Evolutionary conservation across 1,284 basidiomycete species (phyloP).

Genomic region (Trametes polyzona): DNA sequence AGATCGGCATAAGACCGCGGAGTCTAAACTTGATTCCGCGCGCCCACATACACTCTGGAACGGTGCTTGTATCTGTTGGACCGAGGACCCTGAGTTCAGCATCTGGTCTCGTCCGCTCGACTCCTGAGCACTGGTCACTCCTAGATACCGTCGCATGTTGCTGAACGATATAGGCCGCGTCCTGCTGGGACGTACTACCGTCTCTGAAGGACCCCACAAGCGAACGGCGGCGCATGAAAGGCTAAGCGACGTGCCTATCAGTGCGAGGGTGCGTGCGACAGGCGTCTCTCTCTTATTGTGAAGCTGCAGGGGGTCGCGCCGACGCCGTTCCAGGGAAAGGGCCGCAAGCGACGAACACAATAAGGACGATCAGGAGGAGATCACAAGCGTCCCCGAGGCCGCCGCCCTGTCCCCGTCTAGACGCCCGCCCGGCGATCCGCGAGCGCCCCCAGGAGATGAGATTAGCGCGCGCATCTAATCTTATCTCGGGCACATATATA

Average conservation of each 20-base stretch:
- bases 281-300: conserved; percentile 21
- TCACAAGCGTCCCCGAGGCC: conserved; percentile 6
- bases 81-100: neutral
- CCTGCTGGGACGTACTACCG: neutral
- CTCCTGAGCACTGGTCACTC: neutral
- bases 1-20: conserved; percentile 23
- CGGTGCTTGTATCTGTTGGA: neutral
- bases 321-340: conserved; percentile 10
- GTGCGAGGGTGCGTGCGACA: neutral
- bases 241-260: conserved; percentile 11
- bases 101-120: neutral
- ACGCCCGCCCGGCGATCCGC: neutral
- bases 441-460: neutral
- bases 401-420: neutral
- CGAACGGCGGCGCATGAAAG: conserved; percentile 2
- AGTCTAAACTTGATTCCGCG: conserved; percentile 18
- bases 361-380: conserved; percentile 7
- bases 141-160: neutral
- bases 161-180: neutral
- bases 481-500: conserved; percentile 15
- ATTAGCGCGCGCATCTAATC: conserved; percentile 16
- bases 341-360: conserved; percentile 17
- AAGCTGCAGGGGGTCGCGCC: conserved; percentile 7
- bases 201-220: neutral
- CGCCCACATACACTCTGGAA: neutral